Evolutionary conservation across 1,139 yeast species (phyloP).

Genomic region (Taphrina communis): DNA sequence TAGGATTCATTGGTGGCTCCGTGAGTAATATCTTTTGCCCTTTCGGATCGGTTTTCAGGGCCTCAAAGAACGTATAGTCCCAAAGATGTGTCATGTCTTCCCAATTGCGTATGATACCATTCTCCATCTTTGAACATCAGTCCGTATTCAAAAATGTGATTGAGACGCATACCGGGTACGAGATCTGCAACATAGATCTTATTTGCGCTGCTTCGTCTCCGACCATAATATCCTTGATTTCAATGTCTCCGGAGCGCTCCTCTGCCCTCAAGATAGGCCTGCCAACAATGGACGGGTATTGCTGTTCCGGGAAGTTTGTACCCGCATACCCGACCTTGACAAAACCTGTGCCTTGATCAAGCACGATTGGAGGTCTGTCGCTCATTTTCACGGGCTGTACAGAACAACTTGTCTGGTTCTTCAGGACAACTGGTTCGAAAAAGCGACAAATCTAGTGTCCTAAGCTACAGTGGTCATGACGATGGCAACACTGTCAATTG

Average conservation of each 20-base stretch:
- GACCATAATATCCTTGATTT: constrained; percentile 91
- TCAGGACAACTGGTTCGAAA: not conserved
- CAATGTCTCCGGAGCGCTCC: constrained; percentile 76
- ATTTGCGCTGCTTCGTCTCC: constrained; percentile 95
- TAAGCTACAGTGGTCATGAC: not conserved
- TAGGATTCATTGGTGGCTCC: constrained; percentile 98
- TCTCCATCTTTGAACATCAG: constrained; percentile 69
- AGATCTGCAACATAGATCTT: constrained; percentile 84
- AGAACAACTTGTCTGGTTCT: no score
- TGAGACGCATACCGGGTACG: constrained; percentile 65
- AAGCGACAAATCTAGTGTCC: not conserved
- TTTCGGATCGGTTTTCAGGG: constrained; percentile 76
- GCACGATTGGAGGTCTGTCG: constrained; percentile 56
- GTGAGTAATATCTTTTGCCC: constrained; percentile 86
- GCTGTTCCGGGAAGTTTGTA: constrained; percentile 94
- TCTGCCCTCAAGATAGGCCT: constrained; percentile 97
- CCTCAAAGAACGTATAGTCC: constrained; percentile 96
- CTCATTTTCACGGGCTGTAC: not conserved
- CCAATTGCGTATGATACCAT: constrained; percentile 97
- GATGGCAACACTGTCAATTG: not conserved
- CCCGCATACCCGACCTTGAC: constrained; percentile 86
- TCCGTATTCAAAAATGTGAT: not conserved
- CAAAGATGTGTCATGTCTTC: constrained; percentile 98
- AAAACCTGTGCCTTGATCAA: constrained; percentile 99
- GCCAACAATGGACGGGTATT: constrained; percentile 98